These are phyloP conservation scores for Marchantia polymorpha DNA, from an alignment of 225 moss, liverwort and hornwort genomes.

Conservation along the genomic window DNA sequence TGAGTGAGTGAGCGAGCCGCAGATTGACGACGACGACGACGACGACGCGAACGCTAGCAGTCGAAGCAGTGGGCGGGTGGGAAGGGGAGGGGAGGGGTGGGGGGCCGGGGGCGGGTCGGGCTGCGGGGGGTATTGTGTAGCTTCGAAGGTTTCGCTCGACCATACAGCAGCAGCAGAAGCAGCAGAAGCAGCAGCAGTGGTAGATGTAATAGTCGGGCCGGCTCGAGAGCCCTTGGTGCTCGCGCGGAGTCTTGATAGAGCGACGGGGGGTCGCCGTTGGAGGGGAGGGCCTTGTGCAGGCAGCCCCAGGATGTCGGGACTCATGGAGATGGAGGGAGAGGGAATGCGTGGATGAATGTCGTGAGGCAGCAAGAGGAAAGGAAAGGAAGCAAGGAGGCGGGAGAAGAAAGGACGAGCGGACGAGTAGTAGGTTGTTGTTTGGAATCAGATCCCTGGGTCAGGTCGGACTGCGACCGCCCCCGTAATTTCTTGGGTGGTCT, in stretches of 20 bases:
- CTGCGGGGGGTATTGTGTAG: not conserved
- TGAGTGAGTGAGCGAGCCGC: not conserved
- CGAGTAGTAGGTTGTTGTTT: not conserved
- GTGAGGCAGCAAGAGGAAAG: not conserved
- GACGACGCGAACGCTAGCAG: not conserved
- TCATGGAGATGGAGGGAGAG: not conserved
- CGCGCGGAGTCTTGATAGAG: not conserved
- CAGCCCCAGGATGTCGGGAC: not conserved
- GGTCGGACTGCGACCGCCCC: not conserved
- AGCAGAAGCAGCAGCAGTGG: not conserved
- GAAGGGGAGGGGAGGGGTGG: too few species aligned
- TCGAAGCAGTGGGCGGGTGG: not conserved
- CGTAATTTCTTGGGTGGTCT: not conserved
- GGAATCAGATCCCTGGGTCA: conserved; percentile 3
- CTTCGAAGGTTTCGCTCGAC: not conserved
- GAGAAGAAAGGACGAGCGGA: not conserved
- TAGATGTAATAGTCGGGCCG: not conserved
- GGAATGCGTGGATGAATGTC: not conserved
- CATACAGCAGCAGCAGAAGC: not conserved
- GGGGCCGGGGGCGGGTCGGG: too few species aligned
- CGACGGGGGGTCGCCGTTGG: not conserved
- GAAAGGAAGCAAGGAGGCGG: not conserved
- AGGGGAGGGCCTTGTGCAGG: not conserved
- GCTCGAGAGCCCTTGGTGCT: not conserved
- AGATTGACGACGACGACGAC: not conserved